These are phyloP conservation scores for Paramecium octaurelia DNA, from an alignment of 73 alveolate genomes.

Conservation along the genomic window DNA sequence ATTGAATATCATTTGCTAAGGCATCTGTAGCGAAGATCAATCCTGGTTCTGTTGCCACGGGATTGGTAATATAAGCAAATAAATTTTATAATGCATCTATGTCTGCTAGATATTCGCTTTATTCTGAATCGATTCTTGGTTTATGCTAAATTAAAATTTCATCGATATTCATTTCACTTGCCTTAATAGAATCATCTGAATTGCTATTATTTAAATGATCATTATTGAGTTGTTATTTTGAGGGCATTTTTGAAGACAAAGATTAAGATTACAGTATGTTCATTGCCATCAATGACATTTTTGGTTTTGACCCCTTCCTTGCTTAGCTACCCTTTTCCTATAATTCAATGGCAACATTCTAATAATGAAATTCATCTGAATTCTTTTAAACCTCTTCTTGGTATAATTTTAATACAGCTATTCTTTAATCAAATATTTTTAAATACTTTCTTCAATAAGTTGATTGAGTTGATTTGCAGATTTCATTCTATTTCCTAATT, in stretches of 20 bases:
- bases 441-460: not conserved
- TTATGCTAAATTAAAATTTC: not conserved
- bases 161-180: not conserved
- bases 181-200: not conserved
- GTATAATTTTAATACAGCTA: slow-evolving; percentile 21
- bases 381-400: not conserved
- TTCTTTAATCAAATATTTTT: not conserved
- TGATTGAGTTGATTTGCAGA: not conserved
- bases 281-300: not conserved
- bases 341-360: not conserved
- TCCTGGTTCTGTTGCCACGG: not conserved
- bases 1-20: not conserved
- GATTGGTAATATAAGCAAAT: slow-evolving; percentile 2
- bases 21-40: not conserved
- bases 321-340: not conserved
- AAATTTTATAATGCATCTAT: not conserved
- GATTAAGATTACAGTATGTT: not conserved
- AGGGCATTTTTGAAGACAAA: not conserved
- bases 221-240: not conserved
- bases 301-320: not conserved
- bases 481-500: not conserved
- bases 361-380: not conserved
- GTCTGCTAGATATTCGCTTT: not conserved
- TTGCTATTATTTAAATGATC: not conserved
- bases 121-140: slow-evolving; percentile 2